A percentile compares a stretch with the other conserved stretches of the same genome.
phyloP scores from a whole-genome alignment of 2,329 filamentous ascomycete genomes.

The Uncinocarpus reesii region DNA sequence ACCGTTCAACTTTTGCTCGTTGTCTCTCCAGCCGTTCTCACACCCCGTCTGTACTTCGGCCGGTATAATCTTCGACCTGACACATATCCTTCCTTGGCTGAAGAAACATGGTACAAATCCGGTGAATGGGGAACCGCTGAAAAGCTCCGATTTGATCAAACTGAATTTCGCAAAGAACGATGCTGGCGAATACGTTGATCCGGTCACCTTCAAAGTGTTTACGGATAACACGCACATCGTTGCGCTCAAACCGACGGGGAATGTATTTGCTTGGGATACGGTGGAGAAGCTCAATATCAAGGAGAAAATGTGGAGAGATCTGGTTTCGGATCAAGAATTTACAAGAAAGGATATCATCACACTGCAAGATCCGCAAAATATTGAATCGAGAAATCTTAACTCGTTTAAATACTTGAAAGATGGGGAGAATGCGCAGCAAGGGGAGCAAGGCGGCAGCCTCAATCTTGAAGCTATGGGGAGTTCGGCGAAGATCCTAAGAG shows the following conservation, averaged over 20 bases:
- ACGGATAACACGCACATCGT: conserved; percentile 98
- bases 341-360: conserved; percentile 87
- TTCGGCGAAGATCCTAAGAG: conserved; percentile 71
- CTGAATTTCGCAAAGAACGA: conserved; percentile 89
- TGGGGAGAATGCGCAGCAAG: conserved; percentile 62
- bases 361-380: conserved; percentile 87
- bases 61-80: conserved; percentile 89
- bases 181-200: conserved; percentile 83
- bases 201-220: conserved; percentile 93
- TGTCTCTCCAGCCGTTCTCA: conserved; percentile 87
- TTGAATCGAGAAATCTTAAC: conserved; percentile 69
- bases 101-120: conserved; percentile 91
- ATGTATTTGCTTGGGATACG: conserved; percentile 94
- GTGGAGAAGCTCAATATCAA: conserved; percentile 93
- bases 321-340: conserved; percentile 81
- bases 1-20: conserved; percentile 96
- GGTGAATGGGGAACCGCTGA: conserved; percentile 67
- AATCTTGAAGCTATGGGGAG: conserved; percentile 73
- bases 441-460: conserved; percentile 57
- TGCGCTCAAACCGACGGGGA: conserved; percentile 73
- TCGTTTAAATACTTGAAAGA: conserved; percentile 84
- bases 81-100: conserved; percentile 88
- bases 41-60: conserved; percentile 83
- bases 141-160: conserved; percentile 74
- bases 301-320: conserved; percentile 86